Conservation (phyloP, 1,284 basidiomycete genomes). For the Earliella scabrosa region DNA sequence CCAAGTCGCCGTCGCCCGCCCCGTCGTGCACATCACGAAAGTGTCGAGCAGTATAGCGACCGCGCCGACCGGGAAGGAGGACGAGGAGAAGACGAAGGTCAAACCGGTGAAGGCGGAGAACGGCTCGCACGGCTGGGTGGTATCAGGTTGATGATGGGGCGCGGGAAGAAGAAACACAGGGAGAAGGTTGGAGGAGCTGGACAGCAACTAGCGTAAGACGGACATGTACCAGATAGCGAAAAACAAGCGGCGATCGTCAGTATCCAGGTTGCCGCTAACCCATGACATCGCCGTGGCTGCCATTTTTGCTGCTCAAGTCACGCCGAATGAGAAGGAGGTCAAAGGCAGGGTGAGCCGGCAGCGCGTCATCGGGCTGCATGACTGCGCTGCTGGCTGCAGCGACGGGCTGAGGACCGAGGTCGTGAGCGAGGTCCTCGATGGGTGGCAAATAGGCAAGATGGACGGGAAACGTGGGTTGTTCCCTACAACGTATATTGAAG, state of each 20-base stretch:
- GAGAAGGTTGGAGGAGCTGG: conserved; percentile 38
- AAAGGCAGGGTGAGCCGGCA: conserved; percentile 41
- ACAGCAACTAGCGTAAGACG: conserved; percentile 36
- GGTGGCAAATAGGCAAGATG: conserved; percentile 86
- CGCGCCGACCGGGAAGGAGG: conserved; percentile 40
- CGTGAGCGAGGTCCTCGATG: conserved; percentile 76
- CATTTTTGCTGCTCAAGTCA: conserved; percentile 51
- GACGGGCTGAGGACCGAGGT: conserved; percentile 83
- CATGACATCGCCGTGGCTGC: conserved; percentile 43
- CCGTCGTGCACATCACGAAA: conserved; percentile 58
- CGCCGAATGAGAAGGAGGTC: conserved; percentile 37
- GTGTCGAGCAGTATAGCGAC: conserved; percentile 65
- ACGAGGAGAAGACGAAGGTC: conserved; percentile 40
- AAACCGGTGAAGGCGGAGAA: too few relatives aligned
- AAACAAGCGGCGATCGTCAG: conserved; percentile 9
- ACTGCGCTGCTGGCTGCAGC: conserved; percentile 65
- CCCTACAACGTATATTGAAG: conserved; percentile 74
- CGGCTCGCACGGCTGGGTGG: conserved; percentile 55
- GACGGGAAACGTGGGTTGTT: conserved; percentile 75
- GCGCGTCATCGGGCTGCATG: conserved; percentile 70
- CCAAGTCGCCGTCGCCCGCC: conserved; percentile 52
- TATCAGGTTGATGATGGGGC: conserved; percentile 61
- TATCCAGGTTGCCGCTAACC: conserved; percentile 33
- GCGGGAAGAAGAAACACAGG: conserved; percentile 61
- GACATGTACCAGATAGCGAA: conserved; percentile 29